Conservation (phyloP, 1,284 basidiomycete genomes). For the Ganoderma meredithae region DNA sequence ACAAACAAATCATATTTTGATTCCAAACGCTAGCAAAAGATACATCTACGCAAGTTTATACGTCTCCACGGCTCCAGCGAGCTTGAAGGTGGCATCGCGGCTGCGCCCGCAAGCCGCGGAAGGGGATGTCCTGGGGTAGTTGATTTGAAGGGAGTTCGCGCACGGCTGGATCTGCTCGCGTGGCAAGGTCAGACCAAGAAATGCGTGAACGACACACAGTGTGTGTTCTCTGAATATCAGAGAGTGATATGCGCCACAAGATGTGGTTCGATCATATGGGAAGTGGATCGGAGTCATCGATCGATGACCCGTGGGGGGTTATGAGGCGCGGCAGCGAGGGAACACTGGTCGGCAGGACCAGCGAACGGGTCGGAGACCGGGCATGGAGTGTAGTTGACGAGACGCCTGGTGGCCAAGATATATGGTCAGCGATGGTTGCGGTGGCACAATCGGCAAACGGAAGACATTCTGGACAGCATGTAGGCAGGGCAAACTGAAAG, state of each 20-base stretch:
- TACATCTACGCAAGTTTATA: background rate
- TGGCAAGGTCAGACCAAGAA: background rate
- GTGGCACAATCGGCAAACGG: background rate
- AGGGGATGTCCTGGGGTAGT: conserved; percentile 21
- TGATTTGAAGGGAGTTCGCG: conserved; percentile 11
- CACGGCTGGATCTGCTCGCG: background rate
- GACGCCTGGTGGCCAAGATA: background rate
- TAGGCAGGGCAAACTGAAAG: background rate
- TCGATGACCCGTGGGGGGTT: no score
- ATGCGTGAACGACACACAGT: background rate
- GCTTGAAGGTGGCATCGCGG: background rate
- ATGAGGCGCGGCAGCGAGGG: no score
- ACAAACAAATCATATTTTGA: background rate
- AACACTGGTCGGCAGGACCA: no score
- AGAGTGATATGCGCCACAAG: no score
- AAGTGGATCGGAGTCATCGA: no score
- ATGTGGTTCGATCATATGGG: no score
- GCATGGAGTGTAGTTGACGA: background rate
- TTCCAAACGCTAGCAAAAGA: background rate
- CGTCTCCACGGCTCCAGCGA: background rate
- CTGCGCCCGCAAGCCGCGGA: background rate
- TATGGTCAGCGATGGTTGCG: background rate
- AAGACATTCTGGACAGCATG: background rate
- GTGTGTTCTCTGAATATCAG: background rate
- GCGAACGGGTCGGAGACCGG: no score